Base-by-base conservation (phyloP, 345 rosid species). In the Tarenaya hassleriana region DNA sequence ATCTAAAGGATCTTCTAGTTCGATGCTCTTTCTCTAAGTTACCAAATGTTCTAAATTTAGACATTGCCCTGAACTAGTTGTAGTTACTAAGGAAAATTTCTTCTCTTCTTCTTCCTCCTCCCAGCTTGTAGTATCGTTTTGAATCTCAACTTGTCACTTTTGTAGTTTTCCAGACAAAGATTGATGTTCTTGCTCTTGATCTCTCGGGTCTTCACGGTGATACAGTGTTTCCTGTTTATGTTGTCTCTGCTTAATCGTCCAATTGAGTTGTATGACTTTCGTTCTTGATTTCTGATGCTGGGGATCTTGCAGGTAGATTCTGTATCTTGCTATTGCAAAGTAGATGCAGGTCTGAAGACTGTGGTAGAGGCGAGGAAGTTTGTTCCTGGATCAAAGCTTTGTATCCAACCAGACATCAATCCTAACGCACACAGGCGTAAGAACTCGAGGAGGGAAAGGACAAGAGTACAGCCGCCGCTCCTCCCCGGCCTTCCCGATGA, bases 401-500 rank as follows among this genome's bases (percentile, higher is more conserved):
- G 97, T 64, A 82, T 90, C 47, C 95, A 78, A 71, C 97, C 97
- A 19, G 97, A 90, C 58, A 86, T 86, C 60, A 86, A 86, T 61
- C 96, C 91, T 5, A 82, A 84, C 76, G 97, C 96, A 21, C 97
- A 86, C 68, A 80, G 69, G 47, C 80, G 72, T 56, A 86, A 86
- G 52, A 82, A 67, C 68, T 71, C 74, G 0, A 81, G 81, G 16
- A 67, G 96, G 52, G 96, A 90, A 70, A 80, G 94, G 63, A 72
- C 83, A 1, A 62, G 96, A 35, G 64, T 82, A 34, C 96, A 86
- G 67, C 79, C 89, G 1, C 96, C 94, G 7, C 95, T 90, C 39
- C 63, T 90, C 31, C 96, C 97, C 13, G 96, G 97, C 46, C 84
- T 90, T 53, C 97, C 91, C 5, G 97, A 90, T 63, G 97, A 90